phyloP scores from a whole-genome alignment of 805 yeast genomes.

The Wickerhamomyces sydowiorum region DNA sequence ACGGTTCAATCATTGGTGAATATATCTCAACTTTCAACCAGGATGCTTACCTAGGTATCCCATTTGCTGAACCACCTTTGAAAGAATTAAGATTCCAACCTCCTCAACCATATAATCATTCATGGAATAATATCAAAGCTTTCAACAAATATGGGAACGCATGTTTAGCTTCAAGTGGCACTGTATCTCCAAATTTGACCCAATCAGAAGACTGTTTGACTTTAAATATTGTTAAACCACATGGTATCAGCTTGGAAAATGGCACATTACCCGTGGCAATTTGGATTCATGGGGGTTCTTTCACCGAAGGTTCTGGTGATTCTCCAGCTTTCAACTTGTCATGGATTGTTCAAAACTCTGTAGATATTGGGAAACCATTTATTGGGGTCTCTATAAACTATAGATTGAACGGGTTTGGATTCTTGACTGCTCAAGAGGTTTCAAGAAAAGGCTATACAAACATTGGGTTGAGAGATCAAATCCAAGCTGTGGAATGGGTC shows the following conservation, averaged over 20 bases:
- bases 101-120: constrained; percentile 4
- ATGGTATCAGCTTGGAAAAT: constrained; percentile 3
- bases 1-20: background rate
- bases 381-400: constrained; percentile 33
- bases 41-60: constrained; percentile 11
- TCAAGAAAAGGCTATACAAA: constrained; percentile 23
- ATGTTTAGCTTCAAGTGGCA: constrained; percentile 13
- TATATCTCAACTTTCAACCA: background rate
- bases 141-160: constrained; percentile 20
- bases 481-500: constrained; percentile 30
- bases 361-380: constrained; percentile 18
- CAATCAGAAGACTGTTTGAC: constrained; percentile 26
- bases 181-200: constrained; percentile 5
- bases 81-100: constrained; percentile 13
- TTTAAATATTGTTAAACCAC: constrained; percentile 23
- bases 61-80: constrained; percentile 22
- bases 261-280: constrained; percentile 24
- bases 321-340: constrained; percentile 12
- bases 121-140: constrained; percentile 4
- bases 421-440: constrained; percentile 21
- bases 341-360: constrained; percentile 12
- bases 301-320: constrained; percentile 19
- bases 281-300: constrained; percentile 35
- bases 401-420: constrained; percentile 32
- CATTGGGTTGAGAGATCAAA: constrained; percentile 30